These are phyloP conservation scores for Penicillium sp. DNA, from an alignment of 2,329 filamentous ascomycete genomes.

Conservation along the genomic window DNA sequence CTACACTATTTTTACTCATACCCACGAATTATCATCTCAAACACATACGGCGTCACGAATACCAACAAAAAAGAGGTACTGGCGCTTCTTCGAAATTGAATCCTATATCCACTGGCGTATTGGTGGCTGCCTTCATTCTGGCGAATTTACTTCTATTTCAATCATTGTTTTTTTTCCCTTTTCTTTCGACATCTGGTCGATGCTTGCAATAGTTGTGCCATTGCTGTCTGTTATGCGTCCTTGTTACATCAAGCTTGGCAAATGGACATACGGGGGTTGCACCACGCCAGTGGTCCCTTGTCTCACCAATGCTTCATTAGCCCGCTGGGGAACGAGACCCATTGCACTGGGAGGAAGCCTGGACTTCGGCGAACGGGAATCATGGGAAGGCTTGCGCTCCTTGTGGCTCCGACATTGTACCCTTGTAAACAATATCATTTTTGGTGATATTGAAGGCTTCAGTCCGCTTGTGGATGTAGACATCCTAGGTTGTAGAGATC, in stretches of 20 bases:
- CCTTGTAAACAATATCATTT: conserved; percentile 9
- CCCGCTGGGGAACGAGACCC: background rate
- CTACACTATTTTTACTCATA: conserved; percentile 23
- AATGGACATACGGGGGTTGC: conserved; percentile 3
- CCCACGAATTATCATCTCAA: conserved; percentile 22
- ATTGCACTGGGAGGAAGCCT: conserved; percentile 4
- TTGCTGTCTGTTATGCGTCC: background rate
- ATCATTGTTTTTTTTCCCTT: background rate
- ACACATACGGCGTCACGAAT: conserved; percentile 20
- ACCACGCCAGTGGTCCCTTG: background rate
- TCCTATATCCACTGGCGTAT: background rate
- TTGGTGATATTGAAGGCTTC: background rate
- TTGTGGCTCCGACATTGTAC: conserved; percentile 4
- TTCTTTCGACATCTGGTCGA: background rate
- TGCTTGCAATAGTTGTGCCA: background rate
- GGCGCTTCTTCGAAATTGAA: background rate
- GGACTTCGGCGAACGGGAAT: conserved; percentile 5
- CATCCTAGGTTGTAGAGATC: background rate
- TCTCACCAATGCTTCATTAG: background rate
- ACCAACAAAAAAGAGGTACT: conserved; percentile 2
- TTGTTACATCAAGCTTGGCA: conserved; percentile 2
- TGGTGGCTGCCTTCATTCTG: background rate
- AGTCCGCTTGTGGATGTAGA: background rate
- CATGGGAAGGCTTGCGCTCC: conserved; percentile 14
- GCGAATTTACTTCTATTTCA: background rate